Conservation (phyloP, 148 eudicot genomes). For the Cornus kousa region DNA sequence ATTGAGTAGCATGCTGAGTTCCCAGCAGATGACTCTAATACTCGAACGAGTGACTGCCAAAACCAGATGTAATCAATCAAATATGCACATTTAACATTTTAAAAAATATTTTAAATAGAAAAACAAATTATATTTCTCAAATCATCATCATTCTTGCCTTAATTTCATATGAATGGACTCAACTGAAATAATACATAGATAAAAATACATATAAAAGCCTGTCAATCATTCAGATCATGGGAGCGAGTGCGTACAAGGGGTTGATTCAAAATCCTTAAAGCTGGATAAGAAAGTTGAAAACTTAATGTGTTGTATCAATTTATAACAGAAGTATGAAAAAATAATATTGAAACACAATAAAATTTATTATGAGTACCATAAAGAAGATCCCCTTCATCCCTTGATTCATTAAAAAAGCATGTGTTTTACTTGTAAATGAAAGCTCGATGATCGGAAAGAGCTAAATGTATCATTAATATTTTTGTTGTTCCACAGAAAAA, state of each 20-base stretch:
- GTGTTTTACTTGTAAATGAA: too few relatives aligned
- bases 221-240: not conserved
- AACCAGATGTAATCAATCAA: constrained; percentile 14
- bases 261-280: not conserved
- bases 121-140: not conserved
- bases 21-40: constrained; percentile 69
- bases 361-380: too few relatives aligned
- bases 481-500: too few relatives aligned
- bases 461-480: too few relatives aligned
- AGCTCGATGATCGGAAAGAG: too few relatives aligned
- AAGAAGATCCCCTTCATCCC: too few relatives aligned
- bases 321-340: too few relatives aligned
- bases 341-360: not conserved
- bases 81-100: constrained; percentile 1
- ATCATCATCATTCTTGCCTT: too few relatives aligned
- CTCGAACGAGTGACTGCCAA: constrained; percentile 76
- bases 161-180: too few relatives aligned
- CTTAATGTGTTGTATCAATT: not conserved
- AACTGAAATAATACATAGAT: not conserved
- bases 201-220: not conserved
- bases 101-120: not conserved
- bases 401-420: too few relatives aligned
- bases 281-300: not conserved
- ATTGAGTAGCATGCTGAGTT: constrained; percentile 65
- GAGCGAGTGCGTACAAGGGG: not conserved